Percentiles rank a stretch among this genome's conserved stretches.
Conservation (phyloP, 2,329 filamentous ascomycete genomes). For the Fonsecaea multimorphosa region DNA sequence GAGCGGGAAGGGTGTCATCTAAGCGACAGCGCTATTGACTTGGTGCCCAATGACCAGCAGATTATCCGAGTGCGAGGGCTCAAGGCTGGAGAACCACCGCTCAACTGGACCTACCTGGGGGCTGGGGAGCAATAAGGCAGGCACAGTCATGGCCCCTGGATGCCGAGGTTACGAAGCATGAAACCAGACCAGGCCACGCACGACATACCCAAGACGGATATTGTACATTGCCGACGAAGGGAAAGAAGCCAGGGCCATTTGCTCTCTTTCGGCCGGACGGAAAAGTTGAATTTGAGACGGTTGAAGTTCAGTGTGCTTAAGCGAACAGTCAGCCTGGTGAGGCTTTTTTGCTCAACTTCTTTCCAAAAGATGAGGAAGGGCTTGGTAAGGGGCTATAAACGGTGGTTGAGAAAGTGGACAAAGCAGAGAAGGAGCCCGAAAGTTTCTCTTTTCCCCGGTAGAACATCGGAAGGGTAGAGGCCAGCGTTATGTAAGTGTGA, state of each 20-base stretch:
- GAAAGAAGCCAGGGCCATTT: neutral
- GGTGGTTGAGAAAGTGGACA: constrained; percentile 2
- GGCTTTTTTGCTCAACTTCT: neutral
- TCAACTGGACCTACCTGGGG: constrained; percentile 40
- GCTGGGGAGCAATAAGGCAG: constrained; percentile 39
- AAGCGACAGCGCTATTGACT: constrained; percentile 63
- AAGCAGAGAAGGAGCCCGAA: neutral
- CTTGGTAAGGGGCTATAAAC: neutral
- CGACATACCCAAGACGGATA: constrained; percentile 9
- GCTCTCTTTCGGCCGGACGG: constrained; percentile 9
- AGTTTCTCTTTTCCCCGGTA: constrained; percentile 5
- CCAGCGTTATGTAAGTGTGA: neutral
- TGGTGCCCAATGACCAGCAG: constrained; percentile 65
- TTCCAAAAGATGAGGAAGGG: neutral
- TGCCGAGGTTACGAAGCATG: constrained; percentile 14
- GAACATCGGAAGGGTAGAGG: constrained; percentile 11
- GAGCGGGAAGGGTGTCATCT: constrained; percentile 61
- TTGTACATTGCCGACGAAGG: constrained; percentile 4
- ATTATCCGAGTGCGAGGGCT: constrained; percentile 41
- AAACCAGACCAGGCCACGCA: constrained; percentile 12
- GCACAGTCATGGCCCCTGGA: constrained; percentile 9
- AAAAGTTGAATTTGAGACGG: neutral
- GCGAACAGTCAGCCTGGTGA: constrained; percentile 14
- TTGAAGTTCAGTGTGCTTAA: neutral
- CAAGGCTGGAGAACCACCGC: constrained; percentile 37